Percentiles rank a stretch among this genome's conserved stretches.
phyloP scores from a whole-genome alignment of 2,329 filamentous ascomycete genomes.

The Xenoacremonium recifei region DNA sequence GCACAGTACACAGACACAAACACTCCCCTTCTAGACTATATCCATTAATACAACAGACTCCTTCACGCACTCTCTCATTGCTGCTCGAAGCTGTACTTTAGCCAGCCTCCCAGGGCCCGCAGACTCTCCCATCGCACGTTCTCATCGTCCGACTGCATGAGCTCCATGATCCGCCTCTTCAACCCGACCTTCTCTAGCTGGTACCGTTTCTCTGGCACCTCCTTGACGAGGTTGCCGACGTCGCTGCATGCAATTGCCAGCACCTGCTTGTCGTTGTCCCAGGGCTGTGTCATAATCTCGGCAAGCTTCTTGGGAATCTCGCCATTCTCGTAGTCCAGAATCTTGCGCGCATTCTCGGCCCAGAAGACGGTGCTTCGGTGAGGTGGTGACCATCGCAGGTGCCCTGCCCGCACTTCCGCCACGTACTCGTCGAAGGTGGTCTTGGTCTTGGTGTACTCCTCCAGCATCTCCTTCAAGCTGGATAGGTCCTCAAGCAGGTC shows the following conservation, averaged over 20 bases:
- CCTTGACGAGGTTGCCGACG: conserved; percentile 82
- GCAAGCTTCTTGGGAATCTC: conserved; percentile 76
- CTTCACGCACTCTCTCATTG: conserved; percentile 17
- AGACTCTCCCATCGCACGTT: conserved; percentile 90
- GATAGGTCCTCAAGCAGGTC: conserved; percentile 64
- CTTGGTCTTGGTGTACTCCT: conserved; percentile 68
- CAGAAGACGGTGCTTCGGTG: conserved; percentile 86
- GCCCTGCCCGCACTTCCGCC: conserved; percentile 80
- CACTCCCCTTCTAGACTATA: conserved; percentile 10
- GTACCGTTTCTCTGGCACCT: conserved; percentile 79
- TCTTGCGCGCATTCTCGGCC: conserved; percentile 85
- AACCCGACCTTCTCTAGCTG: conserved; percentile 81
- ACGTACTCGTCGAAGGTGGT: conserved; percentile 87
- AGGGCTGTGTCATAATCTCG: conserved; percentile 75
- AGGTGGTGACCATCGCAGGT: conserved; percentile 89
- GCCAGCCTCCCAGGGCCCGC: conserved; percentile 69
- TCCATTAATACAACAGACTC: too few relatives aligned
- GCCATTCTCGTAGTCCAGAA: conserved; percentile 79
- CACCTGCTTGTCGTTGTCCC: conserved; percentile 81
- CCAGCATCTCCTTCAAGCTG: conserved; percentile 60
- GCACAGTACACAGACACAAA: too few relatives aligned
- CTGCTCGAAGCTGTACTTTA: conserved; percentile 62
- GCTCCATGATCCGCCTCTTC: conserved; percentile 86
- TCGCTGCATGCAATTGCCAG: conserved; percentile 93
- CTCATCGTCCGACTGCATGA: conserved; percentile 89